Evolutionary conservation across 352 stramenopile genomes (phyloP), one percentile per base, ranked within the genome.

Genomic region (Pythium brassicae): DNA sequence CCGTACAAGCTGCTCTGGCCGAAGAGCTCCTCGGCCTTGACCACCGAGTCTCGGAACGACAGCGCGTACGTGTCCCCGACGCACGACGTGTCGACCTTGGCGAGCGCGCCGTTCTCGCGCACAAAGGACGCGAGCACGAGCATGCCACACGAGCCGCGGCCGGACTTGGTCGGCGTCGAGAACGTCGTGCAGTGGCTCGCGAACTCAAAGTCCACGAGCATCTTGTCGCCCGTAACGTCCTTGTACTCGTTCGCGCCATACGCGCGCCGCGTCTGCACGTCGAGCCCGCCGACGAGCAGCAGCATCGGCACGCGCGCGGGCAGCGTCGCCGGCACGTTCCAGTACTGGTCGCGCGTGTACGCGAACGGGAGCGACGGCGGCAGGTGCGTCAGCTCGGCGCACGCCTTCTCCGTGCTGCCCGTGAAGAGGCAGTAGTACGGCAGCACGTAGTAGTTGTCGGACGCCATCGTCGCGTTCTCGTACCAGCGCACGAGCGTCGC

Each of bases 401-500:
- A 92, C 32, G 74, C 76, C 32, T 67, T 62, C 35, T 92, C 83
- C 9, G 55, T 66, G 49, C 73, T 86, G 17, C 79, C 76, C 1
- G 83, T 87, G 57, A 87, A 87, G 32, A 90, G 50, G 52, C 83
- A 92, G 59, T 92, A 92, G 57, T 83, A 85, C n/a, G 77, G 73
- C 44, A 89, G 64, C 35, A 63, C 62, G 39, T 83, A 64, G 63
- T 81, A 87, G 65, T 89, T 88, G 50, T 89, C 74, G 17, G 76
- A 86, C 26, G 72, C 80, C 62, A 89, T 83, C 10, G 79, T 66
- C 0, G 70, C 64, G 54, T 74, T 63, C 52, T 87, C 78, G 57
- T 86, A 90, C 72, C 69, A 86, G 6, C 59, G 43, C 17, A 87
- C 45, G 19, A 90, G 61, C 46, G 76, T 82, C 19, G 56, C 66